A percentile compares a stretch with the other conserved stretches of the same genome.
Evolutionary conservation across 1,284 basidiomycete genomes (phyloP).

Genomic region (Hymenochaete sp.): DNA sequence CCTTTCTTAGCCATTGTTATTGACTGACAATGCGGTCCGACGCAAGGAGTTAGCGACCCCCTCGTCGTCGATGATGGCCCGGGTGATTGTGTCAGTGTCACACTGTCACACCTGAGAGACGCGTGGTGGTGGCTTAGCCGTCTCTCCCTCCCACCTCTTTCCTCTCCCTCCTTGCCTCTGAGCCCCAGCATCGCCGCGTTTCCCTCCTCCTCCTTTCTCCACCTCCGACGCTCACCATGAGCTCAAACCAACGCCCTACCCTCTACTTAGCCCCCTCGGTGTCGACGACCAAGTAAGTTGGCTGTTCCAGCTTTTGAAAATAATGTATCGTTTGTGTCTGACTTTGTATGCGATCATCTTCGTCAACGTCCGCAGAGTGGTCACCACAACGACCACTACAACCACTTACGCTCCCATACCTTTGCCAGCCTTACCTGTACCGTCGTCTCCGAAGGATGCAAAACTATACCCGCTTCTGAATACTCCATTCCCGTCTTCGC

Average conservation of each 20-base stretch:
- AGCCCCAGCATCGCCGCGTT: neutral
- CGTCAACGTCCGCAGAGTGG: slow-evolving; percentile 45
- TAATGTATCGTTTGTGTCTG: neutral
- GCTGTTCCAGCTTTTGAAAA: slow-evolving; percentile 6
- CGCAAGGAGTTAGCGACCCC: neutral
- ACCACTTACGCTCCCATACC: slow-evolving; percentile 78
- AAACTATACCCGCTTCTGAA: slow-evolving; percentile 69
- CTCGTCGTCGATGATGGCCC: neutral
- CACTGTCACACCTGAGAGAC: neutral
- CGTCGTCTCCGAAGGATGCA: slow-evolving; percentile 62
- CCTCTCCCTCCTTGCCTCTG: neutral
- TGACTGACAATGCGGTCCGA: neutral
- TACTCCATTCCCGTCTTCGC: slow-evolving; percentile 56
- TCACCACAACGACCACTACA: slow-evolving; percentile 77
- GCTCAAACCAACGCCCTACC: slow-evolving; percentile 15
- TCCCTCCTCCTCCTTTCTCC: neutral
- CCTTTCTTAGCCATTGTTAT: slow-evolving; percentile 68
- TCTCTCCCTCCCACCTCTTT: neutral
- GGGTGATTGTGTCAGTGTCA: neutral
- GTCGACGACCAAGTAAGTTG: slow-evolving; percentile 19
- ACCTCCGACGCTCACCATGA: slow-evolving; percentile 15
- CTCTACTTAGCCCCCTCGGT: slow-evolving; percentile 16
- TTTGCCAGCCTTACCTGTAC: slow-evolving; percentile 58
- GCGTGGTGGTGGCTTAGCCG: neutral
- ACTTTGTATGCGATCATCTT: neutral